These are phyloP conservation scores for Groenewaldozyma sp. DNA, from an alignment of 1,139 yeast genomes.

Conservation along the genomic window DNA sequence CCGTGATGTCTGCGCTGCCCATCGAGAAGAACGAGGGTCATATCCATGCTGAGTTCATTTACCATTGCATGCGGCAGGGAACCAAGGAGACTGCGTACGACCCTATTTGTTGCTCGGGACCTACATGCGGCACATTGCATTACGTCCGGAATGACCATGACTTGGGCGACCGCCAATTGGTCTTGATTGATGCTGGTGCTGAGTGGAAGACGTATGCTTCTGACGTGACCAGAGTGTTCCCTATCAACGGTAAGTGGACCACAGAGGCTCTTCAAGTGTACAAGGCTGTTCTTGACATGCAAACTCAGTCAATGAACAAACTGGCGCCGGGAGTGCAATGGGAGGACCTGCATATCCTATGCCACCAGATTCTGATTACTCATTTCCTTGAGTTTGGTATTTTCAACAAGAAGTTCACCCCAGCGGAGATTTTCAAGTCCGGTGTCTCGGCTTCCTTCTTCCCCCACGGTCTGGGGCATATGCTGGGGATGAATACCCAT, in stretches of 20 bases:
- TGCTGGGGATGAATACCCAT: slow-evolving; percentile 91
- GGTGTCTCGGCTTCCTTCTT: slow-evolving; percentile 70
- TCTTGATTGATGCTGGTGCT: slow-evolving; percentile 93
- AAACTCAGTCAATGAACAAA: slow-evolving; percentile 51
- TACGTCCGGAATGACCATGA: slow-evolving; percentile 77
- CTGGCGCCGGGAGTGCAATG: slow-evolving; percentile 77
- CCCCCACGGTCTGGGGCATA: slow-evolving; percentile 94
- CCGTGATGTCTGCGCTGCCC: slow-evolving; percentile 88
- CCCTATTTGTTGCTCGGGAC: slow-evolving; percentile 93
- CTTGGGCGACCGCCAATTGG: slow-evolving; percentile 46
- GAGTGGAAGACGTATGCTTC: slow-evolving; percentile 92
- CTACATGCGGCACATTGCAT: slow-evolving; percentile 84
- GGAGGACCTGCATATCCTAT: slow-evolving; percentile 75
- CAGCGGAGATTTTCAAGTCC: slow-evolving; percentile 59
- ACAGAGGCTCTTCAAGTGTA: slow-evolving; percentile 78
- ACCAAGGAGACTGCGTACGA: slow-evolving; percentile 83
- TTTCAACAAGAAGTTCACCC: slow-evolving; percentile 49
- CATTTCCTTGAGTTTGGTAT: slow-evolving; percentile 69
- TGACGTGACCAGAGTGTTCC: slow-evolving; percentile 94
- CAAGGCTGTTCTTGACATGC: slow-evolving; percentile 79
- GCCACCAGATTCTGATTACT: slow-evolving; percentile 69
- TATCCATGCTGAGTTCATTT: slow-evolving; percentile 88
- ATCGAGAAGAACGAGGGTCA: slow-evolving; percentile 84
- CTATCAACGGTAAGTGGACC: slow-evolving; percentile 83
- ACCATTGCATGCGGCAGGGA: slow-evolving; percentile 91